Percentiles rank a stretch among this genome's conserved stretches.
These are phyloP conservation scores for Aspergillus candidus DNA, from an alignment of 2,329 filamentous ascomycete species.

Conservation along the genomic window DNA sequence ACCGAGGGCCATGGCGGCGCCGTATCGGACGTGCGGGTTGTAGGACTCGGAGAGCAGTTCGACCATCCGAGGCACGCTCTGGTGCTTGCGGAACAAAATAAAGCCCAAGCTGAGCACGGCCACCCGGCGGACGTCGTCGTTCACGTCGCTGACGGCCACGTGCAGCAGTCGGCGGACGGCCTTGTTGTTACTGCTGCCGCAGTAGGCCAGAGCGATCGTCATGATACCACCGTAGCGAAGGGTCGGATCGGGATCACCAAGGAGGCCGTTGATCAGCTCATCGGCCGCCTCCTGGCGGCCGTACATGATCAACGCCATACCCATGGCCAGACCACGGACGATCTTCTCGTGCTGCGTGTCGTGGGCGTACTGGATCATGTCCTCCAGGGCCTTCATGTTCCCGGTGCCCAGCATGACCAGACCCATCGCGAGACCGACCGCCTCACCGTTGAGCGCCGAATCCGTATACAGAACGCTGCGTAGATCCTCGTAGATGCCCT, in stretches of 20 bases:
- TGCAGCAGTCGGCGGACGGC: conserved; percentile 93
- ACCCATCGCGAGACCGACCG: conserved; percentile 92
- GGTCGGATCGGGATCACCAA: conserved; percentile 89
- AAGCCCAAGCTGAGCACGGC: conserved; percentile 98
- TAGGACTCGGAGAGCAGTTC: conserved; percentile 97
- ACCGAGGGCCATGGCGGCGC: conserved; percentile 95
- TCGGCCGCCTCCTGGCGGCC: conserved; percentile 91
- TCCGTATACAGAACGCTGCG: conserved; percentile 85
- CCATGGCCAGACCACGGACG: conserved; percentile 86
- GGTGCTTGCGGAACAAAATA: conserved; percentile 95
- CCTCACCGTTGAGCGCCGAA: conserved; percentile 93
- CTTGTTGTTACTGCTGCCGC: conserved; percentile 96
- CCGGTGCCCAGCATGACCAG: conserved; percentile 98
- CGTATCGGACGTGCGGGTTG: conserved; percentile 96
- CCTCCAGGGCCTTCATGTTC: conserved; percentile 84
- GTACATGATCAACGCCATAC: conserved; percentile 98
- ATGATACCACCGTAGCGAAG: conserved; percentile 96
- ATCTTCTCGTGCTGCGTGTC: conserved; percentile 99
- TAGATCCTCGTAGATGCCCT: conserved; percentile 84
- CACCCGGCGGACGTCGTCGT: conserved; percentile 90
- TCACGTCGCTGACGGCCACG: conserved; percentile 95
- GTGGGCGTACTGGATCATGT: conserved; percentile 96
- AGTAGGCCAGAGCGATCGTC: conserved; percentile 97
- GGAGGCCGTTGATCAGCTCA: conserved; percentile 84
- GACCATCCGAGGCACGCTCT: conserved; percentile 96